phyloP scores from a whole-genome alignment of 805 yeast species.

The Komagataella kurtzmanii region DNA sequence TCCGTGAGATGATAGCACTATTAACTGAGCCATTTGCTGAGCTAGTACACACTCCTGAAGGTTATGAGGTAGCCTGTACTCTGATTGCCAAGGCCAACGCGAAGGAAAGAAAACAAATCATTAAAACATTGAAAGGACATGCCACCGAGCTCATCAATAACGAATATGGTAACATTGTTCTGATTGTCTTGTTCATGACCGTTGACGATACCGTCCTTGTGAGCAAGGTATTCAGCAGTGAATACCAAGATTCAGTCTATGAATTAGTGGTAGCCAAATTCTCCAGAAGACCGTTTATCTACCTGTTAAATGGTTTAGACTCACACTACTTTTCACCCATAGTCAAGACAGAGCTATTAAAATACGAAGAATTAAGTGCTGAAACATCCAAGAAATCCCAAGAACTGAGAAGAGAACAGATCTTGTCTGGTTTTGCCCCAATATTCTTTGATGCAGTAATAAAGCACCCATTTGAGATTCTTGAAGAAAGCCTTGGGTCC shows the following conservation, averaged over 20 bases:
- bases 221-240: conserved; percentile 56
- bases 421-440: conserved; percentile 53
- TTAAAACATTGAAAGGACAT: conserved; percentile 64
- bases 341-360: conserved; percentile 42
- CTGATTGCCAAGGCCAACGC: conserved; percentile 76
- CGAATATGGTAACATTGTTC: conserved; percentile 76
- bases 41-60: conserved; percentile 90
- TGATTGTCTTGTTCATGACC: conserved; percentile 66
- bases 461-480: conserved; percentile 33
- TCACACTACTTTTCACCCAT: conserved; percentile 73
- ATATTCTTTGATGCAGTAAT: conserved; percentile 41
- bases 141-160: conserved; percentile 66
- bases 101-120: conserved; percentile 75
- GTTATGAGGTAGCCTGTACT: conserved; percentile 80
- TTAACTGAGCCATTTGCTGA: conserved; percentile 85
- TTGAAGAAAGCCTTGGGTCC: conserved; percentile 65
- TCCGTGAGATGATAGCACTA: conserved; percentile 70
- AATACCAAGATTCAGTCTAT: conserved; percentile 35
- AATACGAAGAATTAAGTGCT: conserved; percentile 46
- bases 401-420: conserved; percentile 59
- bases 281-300: conserved; percentile 82
- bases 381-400: conserved; percentile 80
- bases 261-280: conserved; percentile 55
- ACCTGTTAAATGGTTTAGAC: conserved; percentile 64
- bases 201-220: conserved; percentile 90